Conservation (phyloP, 164 flowering plant genomes). For the Aristolochia californica region DNA sequence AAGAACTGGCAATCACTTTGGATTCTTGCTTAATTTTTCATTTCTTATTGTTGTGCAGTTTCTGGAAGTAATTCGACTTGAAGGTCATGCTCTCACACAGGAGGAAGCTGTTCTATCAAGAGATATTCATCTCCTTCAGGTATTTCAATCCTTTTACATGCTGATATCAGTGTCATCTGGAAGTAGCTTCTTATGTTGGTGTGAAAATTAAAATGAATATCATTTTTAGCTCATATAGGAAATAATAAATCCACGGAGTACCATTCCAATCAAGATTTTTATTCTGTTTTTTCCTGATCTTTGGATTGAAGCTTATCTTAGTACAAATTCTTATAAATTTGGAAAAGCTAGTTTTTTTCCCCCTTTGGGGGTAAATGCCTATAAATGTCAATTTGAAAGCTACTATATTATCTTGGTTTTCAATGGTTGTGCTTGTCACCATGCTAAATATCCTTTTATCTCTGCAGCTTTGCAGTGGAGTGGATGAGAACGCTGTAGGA, state of each 20-base stretch:
- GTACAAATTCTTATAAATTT: too few relatives aligned
- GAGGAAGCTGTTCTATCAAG: constrained; percentile 69
- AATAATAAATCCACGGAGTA: too few relatives aligned
- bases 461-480: constrained; percentile 69
- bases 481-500: constrained; percentile 82
- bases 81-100: constrained; percentile 71
- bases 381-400: too few relatives aligned
- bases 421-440: neutral
- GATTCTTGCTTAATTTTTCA: too few relatives aligned
- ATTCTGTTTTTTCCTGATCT: neutral
- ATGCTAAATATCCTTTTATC: neutral
- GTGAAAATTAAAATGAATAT: too few relatives aligned
- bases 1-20: too few relatives aligned
- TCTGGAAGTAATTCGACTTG: constrained; percentile 85
- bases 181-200: too few relatives aligned
- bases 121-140: constrained; percentile 90
- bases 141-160: constrained; percentile 8
- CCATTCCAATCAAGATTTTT: neutral
- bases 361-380: too few relatives aligned
- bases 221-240: too few relatives aligned
- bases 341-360: too few relatives aligned
- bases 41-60: constrained; percentile 22
- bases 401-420: too few relatives aligned
- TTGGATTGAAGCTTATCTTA: neutral
- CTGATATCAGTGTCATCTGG: neutral